Base-by-base conservation (phyloP, 1,284 basidiomycete species). In the Cryptococcus amylolentus region DNA sequence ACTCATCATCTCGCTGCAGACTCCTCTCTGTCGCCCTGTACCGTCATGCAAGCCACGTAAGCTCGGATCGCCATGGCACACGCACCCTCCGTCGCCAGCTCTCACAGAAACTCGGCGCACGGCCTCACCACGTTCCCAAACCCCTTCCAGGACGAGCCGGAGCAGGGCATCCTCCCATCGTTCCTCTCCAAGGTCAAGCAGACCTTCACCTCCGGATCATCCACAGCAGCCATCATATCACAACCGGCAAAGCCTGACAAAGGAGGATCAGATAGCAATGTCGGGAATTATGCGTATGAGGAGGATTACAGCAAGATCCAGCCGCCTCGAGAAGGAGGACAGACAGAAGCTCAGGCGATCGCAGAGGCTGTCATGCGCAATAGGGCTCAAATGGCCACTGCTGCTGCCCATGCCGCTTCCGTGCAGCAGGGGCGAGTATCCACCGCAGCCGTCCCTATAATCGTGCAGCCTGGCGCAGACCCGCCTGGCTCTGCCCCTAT, bases 171-270 rank as follows among this genome's bases (percentile, higher is more conserved):
- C n/a, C 61, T 78, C 8, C 75, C 75, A 3, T 58, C 70, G 14
- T 47, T 78, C 14, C 60, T 78, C 37, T 76, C 74, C 6, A 77
- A 75, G 52, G 73, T 78, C 54, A 74, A 76, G 55, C 71, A 69
- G 48, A 73, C 73, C 0, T 77, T 78, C 54, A 51, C 64, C 1
- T 57, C 65, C 6, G 41, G 50, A 26, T 39, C 47, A n/a, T 35
- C 20, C 38, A 39, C n/a, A 16, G 51, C 20, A 47, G 44, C 27
- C 8, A 37, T 23, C 4, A 23, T 20, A 35, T 18, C 16, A 39
- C 23, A 18, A 40, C 44, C 3, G n/a, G 41, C 26, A 40, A 18
- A 23, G 37, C 8, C 35, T 4, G 44, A 47, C 27, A 16, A 37
- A 10, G 7, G 8, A 14, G 56, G 42, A 41, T 18, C 45, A 8